phyloP scores from a whole-genome alignment of 495 filamentous ascomycete genomes.

The Hypomontagnella monticulosa region DNA sequence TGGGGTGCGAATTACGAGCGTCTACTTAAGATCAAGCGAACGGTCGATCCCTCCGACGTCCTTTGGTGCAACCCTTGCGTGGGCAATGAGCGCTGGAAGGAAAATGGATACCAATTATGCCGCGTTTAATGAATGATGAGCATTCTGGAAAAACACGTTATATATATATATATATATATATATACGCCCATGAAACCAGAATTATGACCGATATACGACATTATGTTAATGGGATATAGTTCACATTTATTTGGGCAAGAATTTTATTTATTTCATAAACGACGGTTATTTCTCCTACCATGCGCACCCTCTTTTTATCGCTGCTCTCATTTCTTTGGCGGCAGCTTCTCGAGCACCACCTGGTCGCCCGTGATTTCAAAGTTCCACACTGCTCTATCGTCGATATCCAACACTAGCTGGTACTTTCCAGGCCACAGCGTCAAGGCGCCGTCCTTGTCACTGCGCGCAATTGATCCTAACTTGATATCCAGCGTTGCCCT shows the following conservation, averaged over 20 bases:
- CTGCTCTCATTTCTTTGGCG: constrained; percentile 37
- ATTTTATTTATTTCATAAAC: not conserved
- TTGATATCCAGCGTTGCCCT: constrained; percentile 59
- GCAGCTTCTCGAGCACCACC: constrained; percentile 53
- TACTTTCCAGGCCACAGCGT: constrained; percentile 71
- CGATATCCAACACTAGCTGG: constrained; percentile 62
- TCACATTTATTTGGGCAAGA: no score
- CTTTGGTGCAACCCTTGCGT: constrained; percentile 70
- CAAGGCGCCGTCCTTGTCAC: constrained; percentile 61
- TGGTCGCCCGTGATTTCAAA: constrained; percentile 57
- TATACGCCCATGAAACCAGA: no score
- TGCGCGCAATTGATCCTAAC: constrained; percentile 63
- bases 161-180: no score
- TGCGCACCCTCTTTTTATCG: not conserved
- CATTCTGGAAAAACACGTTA: not conserved
- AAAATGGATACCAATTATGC: constrained; percentile 48
- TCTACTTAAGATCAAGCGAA: constrained; percentile 58
- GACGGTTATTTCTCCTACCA: not conserved
- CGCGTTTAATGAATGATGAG: constrained; percentile 20
- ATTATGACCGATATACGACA: no score
- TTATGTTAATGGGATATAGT: no score
- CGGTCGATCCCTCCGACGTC: constrained; percentile 65
- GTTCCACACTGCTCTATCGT: constrained; percentile 46
- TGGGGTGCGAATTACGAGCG: constrained; percentile 62
- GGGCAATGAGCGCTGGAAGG: constrained; percentile 67